Conservation (phyloP, 1,284 basidiomycete species). For the Ustilago loliicola region DNA sequence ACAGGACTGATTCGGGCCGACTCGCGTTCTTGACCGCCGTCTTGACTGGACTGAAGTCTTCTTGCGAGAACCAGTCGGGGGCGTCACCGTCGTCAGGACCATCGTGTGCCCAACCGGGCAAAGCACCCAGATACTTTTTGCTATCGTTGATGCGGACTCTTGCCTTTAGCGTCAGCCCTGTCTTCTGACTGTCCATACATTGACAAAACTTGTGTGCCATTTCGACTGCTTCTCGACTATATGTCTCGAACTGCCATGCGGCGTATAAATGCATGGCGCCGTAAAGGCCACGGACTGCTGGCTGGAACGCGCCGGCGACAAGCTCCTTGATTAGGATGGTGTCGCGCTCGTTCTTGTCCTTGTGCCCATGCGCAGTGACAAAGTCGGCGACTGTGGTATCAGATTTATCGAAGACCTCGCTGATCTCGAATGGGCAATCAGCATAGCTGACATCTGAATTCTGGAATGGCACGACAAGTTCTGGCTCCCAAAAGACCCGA, state of each 20-base stretch:
- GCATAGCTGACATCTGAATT: constrained; percentile 50
- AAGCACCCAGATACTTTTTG: constrained; percentile 26
- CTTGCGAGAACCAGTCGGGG: constrained; percentile 30
- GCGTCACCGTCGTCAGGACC: constrained; percentile 7
- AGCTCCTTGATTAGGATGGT: constrained; percentile 25
- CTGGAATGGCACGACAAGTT: constrained; percentile 46
- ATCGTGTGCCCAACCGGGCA: constrained; percentile 41
- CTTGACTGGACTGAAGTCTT: neutral
- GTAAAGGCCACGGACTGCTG: constrained; percentile 28
- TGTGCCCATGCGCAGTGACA: constrained; percentile 31
- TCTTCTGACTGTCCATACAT: constrained; percentile 47
- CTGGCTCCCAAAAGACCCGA: constrained; percentile 55
- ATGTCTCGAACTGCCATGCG: constrained; percentile 33
- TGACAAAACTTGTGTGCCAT: constrained; percentile 51
- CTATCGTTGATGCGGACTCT: constrained; percentile 31
- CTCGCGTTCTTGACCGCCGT: constrained; percentile 22
- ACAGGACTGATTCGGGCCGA: constrained; percentile 36
- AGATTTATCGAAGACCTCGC: constrained; percentile 53
- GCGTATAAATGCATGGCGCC: constrained; percentile 47
- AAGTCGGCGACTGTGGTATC: constrained; percentile 32
- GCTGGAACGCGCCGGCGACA: constrained; percentile 26
- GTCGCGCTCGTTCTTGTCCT: constrained; percentile 31
- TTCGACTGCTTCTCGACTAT: constrained; percentile 31
- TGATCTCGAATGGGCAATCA: constrained; percentile 53
- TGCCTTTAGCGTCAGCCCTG: constrained; percentile 36